Conservation (phyloP, 257 asterid species). For the Pogostemon cablin region DNA sequence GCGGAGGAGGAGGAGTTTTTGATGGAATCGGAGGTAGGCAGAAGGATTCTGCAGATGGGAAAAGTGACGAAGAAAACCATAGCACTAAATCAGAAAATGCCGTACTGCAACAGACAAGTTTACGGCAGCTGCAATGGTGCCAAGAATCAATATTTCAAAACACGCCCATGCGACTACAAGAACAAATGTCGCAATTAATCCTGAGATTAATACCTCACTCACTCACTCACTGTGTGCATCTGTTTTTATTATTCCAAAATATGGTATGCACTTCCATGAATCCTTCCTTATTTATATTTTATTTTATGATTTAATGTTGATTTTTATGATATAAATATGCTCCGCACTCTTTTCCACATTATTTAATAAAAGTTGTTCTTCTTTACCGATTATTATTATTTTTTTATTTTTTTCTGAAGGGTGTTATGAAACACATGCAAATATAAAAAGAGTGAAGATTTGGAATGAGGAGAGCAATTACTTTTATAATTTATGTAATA, state of each 20-base stretch:
- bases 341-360: too few relatives aligned
- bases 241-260: neutral
- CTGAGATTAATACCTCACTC: neutral
- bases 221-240: neutral
- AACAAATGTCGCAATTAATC: neutral
- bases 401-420: too few relatives aligned
- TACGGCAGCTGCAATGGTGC: neutral
- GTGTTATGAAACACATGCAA: too few relatives aligned
- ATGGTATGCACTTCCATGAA: neutral
- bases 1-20: constrained; percentile 21
- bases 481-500: too few relatives aligned
- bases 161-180: neutral
- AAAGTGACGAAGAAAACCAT: neutral
- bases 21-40: constrained; percentile 33
- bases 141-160: neutral
- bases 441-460: too few relatives aligned
- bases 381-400: too few relatives aligned
- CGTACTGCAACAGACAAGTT: neutral
- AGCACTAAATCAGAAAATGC: accelerated
- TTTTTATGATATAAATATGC: too few relatives aligned
- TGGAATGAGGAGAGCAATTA: too few relatives aligned
- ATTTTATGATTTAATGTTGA: too few relatives aligned
- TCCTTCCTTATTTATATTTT: too few relatives aligned
- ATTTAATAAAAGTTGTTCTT: too few relatives aligned
- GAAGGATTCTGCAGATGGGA: constrained; percentile 16